Percentiles rank a stretch among this genome's conserved stretches.
These are phyloP conservation scores for Silene noctiflora DNA, from an alignment of 179 eudicot species.

Conservation along the genomic window DNA sequence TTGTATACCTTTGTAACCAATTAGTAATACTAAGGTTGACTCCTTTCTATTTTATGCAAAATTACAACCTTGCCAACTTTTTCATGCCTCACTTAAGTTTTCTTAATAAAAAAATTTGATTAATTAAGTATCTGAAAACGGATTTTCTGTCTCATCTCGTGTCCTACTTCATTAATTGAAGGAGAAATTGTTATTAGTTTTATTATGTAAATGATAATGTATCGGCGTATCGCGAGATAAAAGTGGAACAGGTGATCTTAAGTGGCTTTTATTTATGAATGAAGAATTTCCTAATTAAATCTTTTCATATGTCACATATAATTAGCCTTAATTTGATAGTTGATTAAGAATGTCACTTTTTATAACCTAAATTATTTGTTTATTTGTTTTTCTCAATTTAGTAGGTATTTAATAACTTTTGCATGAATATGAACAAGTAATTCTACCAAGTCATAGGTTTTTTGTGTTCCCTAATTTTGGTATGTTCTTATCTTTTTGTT, in stretches of 20 bases:
- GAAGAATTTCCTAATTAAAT: no score
- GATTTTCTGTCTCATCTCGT: background rate
- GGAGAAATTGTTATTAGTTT: no score
- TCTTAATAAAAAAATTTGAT: background rate
- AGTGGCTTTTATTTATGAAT: no score
- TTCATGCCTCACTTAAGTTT: conserved; percentile 14
- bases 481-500: background rate
- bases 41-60: conserved; percentile 22
- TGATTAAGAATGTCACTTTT: conserved; percentile 24
- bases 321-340: background rate
- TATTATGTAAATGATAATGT: no score
- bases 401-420: background rate
- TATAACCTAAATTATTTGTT: background rate
- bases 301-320: no score
- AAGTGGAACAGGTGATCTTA: no score
- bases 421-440: conserved; percentile 3
- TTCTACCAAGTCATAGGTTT: conserved; percentile 17
- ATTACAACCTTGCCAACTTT: conserved; percentile 3
- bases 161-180: no score
- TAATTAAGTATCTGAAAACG: background rate
- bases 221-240: no score
- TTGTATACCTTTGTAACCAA: conserved; percentile 6
- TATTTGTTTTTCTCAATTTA: background rate
- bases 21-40: conserved; percentile 26
- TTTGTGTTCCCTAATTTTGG: background rate